Base-by-base conservation (phyloP, 805 yeast genomes). In the Candida corydali region DNA sequence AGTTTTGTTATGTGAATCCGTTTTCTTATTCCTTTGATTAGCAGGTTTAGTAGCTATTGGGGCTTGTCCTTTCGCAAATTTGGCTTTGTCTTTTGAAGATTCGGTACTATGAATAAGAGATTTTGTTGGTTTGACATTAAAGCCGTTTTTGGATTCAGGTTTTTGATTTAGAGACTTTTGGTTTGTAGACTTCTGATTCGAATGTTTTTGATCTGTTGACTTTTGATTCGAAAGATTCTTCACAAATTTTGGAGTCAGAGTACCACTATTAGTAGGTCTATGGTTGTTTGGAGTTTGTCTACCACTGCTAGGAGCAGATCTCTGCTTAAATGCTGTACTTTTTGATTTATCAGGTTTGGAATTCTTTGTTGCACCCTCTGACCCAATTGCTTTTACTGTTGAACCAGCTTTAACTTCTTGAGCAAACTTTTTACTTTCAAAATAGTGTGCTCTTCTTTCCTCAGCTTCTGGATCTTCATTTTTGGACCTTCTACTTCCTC, bases 351-450 rank as follows among this genome's bases (percentile, higher is more conserved):
- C 14, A 16, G 18, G 8, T 19, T 26, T 33, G 9, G 29, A 15
- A 24, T 15, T n/a, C 11, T 15, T n/a, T 14, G 17, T 26, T 19
- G 18, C 32, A 20, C 19, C 25, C 15, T 47, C 51, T 5, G 66
- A 52, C 1, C 71, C 71, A 3, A 64, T 59, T 1, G 71, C 73
- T 36, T 55, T 52, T 15, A 65, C 50, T 3, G 70, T 64, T 19
- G 59, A 52, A 3, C 67, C 70, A 5, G 68, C 52, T 45, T 65
- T 65, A 16, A 63, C 45, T 8, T 59, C 59, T 25, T 44, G 41
- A 8, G 61, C 51, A 27, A 49, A 51, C 22, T 61, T 63, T 40
- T 60, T 58, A 10, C 61, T 49, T 12, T 44, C 55, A 22, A 55
- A 52, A 42, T 63, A 65, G 39, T 65, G 65, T 4, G 66, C 69